Percentiles rank a stretch among this genome's conserved stretches.
Conservation (phyloP, 768 basidiomycete species). For the Jaapia argillacea region DNA sequence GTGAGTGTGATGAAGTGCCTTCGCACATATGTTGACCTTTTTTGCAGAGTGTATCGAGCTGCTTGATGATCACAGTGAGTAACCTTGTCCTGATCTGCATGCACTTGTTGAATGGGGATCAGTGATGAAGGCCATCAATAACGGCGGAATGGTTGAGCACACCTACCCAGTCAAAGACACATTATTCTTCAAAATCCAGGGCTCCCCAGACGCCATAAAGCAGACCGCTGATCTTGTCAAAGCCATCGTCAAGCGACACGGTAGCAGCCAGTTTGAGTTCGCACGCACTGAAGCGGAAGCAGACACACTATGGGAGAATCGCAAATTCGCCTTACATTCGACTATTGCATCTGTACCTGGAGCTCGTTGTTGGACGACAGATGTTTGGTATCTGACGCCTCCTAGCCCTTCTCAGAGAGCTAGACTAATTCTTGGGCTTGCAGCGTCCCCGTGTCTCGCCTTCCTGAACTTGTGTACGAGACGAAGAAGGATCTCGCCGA, state of each 20-base stretch:
- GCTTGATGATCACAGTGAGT: constrained; percentile 63
- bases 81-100: neutral
- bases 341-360: constrained; percentile 57
- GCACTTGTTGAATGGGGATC: neutral
- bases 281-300: constrained; percentile 70
- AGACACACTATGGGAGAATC: constrained; percentile 70
- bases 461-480: constrained; percentile 63
- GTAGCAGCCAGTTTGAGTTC: constrained; percentile 59
- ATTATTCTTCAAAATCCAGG: constrained; percentile 90
- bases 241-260: constrained; percentile 55
- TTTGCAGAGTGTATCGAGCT: constrained; percentile 77
- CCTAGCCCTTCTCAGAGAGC: neutral
- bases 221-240: constrained; percentile 50
- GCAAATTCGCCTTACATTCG: constrained; percentile 76
- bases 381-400: constrained; percentile 59
- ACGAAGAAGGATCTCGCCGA: constrained; percentile 69
- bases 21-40: constrained; percentile 1
- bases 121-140: constrained; percentile 77
- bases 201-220: constrained; percentile 47
- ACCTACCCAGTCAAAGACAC: constrained; percentile 67
- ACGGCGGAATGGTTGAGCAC: constrained; percentile 45
- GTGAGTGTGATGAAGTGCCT: constrained; percentile 29
- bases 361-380: constrained; percentile 72
- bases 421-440: neutral
- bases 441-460: constrained; percentile 28